Percentiles rank a stretch among this genome's conserved stretches.
Conservation (phyloP, 331 rosid genomes). For the Malus hybrid region DNA sequence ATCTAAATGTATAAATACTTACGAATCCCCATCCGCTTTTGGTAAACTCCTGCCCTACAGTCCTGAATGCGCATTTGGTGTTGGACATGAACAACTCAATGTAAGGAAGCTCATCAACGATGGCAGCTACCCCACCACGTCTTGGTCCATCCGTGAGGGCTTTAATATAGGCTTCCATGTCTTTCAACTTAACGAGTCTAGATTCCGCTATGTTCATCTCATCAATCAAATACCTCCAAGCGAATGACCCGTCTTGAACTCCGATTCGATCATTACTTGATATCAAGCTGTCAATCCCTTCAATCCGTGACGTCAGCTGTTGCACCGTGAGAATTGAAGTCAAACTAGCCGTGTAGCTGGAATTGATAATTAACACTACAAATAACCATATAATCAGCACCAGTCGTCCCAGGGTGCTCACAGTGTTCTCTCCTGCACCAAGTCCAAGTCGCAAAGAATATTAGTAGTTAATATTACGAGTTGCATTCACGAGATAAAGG, state of each 20-base stretch:
- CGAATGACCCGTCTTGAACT: constrained; percentile 83
- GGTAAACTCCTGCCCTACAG: constrained; percentile 79
- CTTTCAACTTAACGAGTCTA: constrained; percentile 52
- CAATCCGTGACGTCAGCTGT: constrained; percentile 68
- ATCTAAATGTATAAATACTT: constrained; percentile 24
- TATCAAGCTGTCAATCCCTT: constrained; percentile 77
- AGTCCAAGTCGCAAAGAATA: constrained; percentile 14
- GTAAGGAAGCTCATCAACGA: constrained; percentile 96
- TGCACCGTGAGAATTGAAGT: constrained; percentile 96
- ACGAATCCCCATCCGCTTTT: constrained; percentile 94
- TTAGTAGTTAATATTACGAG: constrained; percentile 4
- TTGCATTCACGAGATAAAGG: background rate
- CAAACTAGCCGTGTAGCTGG: constrained; percentile 98
- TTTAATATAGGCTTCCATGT: constrained; percentile 35
- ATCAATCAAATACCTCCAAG: constrained; percentile 51
- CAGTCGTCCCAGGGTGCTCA: constrained; percentile 76
- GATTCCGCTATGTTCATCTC: constrained; percentile 74
- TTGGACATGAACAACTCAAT: constrained; percentile 56
- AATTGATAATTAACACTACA: constrained; percentile 87
- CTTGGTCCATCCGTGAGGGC: constrained; percentile 66
- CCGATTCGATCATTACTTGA: constrained; percentile 71
- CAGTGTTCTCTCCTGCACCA: constrained; percentile 82
- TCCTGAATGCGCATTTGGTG: constrained; percentile 48
- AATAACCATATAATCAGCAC: constrained; percentile 94
- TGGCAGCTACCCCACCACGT: constrained; percentile 73